phyloP scores from a whole-genome alignment of 192 early-diverging fungal species.

The Coemansia sp. region DNA sequence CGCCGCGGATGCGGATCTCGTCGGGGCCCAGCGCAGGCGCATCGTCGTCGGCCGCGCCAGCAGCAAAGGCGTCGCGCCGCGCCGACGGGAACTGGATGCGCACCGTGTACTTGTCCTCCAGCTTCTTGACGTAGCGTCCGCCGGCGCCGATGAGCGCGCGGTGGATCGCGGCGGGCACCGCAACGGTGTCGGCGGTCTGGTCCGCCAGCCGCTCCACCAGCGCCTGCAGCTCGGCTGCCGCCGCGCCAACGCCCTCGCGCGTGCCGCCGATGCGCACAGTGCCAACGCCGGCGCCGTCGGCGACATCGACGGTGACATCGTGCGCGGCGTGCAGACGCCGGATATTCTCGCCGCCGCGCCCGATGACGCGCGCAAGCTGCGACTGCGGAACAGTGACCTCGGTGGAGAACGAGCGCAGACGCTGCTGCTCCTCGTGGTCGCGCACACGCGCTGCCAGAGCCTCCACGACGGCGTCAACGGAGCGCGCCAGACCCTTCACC shows the following conservation, averaged over 20 bases:
- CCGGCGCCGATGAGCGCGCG: slow-evolving; percentile 68
- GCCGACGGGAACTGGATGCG: slow-evolving; percentile 69
- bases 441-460: slow-evolving; percentile 68
- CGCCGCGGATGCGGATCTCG: slow-evolving; percentile 80
- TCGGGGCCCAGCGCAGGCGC: slow-evolving; percentile 49
- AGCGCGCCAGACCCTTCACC: slow-evolving; percentile 76
- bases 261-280: slow-evolving; percentile 78
- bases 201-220: slow-evolving; percentile 69
- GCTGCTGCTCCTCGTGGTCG: slow-evolving; percentile 70
- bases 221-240: slow-evolving; percentile 67
- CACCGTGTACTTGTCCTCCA: slow-evolving; percentile 78
- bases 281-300: slow-evolving; percentile 21
- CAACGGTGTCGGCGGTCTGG: slow-evolving; percentile 58
- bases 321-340: slow-evolving; percentile 75
- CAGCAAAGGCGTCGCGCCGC: slow-evolving; percentile 18
- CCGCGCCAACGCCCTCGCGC: slow-evolving; percentile 71
- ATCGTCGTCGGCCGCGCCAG: slow-evolving; percentile 49
- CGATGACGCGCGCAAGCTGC: slow-evolving; percentile 77
- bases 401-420: slow-evolving; percentile 67
- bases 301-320: slow-evolving; percentile 70
- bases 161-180: slow-evolving; percentile 65
- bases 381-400: slow-evolving; percentile 72
- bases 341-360: slow-evolving; percentile 84
- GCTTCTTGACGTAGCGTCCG: slow-evolving; percentile 68
- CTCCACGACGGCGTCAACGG: slow-evolving; percentile 69